These are phyloP conservation scores for Alternaria rosae DNA, from an alignment of 2,329 filamentous ascomycete genomes.

Conservation along the genomic window DNA sequence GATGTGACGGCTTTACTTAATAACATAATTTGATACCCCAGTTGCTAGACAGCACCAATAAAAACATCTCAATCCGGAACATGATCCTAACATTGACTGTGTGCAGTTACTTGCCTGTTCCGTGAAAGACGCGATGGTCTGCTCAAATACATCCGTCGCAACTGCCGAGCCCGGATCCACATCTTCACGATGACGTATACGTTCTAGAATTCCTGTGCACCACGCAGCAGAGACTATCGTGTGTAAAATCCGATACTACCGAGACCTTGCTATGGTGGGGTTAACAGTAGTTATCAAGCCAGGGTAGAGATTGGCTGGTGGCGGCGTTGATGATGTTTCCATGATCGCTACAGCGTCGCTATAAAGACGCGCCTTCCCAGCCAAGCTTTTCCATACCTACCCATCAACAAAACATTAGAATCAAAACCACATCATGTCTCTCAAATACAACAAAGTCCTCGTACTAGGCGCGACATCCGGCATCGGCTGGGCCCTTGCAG, in stretches of 20 bases:
- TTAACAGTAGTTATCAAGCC: background rate
- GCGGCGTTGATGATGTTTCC: conserved; percentile 9
- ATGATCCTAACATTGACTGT: background rate
- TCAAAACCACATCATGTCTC: conserved; percentile 47
- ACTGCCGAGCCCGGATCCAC: conserved; percentile 10
- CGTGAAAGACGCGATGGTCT: background rate
- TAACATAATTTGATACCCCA: conserved; percentile 6
- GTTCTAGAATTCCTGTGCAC: background rate
- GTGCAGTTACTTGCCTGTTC: background rate
- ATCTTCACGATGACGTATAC: conserved; percentile 5
- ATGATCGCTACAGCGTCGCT: background rate
- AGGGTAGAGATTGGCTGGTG: conserved; percentile 1
- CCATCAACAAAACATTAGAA: background rate
- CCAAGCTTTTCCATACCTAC: background rate
- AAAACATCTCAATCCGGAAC: background rate
- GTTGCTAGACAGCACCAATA: background rate
- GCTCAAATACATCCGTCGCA: background rate
- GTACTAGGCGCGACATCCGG: conserved; percentile 63
- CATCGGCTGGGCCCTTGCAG: conserved; percentile 60
- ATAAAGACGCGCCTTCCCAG: background rate
- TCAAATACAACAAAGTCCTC: conserved; percentile 61
- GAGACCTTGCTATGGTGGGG: background rate
- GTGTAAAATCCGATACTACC: conserved; percentile 3
- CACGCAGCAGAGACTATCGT: background rate
- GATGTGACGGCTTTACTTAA: background rate